These are phyloP conservation scores for Ceratobasidium sp. DNA, from an alignment of 1,284 basidiomycete genomes.

Conservation along the genomic window DNA sequence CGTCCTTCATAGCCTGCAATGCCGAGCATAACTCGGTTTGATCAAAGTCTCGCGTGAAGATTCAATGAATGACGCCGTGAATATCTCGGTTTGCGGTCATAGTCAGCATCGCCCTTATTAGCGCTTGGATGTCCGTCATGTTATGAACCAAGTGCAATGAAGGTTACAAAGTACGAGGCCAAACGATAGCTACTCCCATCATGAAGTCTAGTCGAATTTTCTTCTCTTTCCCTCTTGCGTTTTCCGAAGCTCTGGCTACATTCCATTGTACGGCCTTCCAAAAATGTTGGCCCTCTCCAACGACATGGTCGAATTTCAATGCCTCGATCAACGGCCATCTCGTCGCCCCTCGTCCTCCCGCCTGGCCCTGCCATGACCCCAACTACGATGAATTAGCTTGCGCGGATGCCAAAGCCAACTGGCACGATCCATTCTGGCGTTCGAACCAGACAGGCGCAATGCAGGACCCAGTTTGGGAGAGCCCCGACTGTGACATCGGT, in stretches of 20 bases:
- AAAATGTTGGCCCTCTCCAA: slow-evolving; percentile 23
- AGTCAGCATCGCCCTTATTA: too few species aligned
- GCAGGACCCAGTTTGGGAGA: slow-evolving; percentile 17
- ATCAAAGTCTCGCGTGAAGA: too few species aligned
- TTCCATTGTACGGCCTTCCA: slow-evolving; percentile 4
- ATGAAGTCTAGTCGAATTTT: too few species aligned
- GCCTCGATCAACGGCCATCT: slow-evolving; percentile 18
- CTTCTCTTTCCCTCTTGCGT: neutral
- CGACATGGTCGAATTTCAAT: slow-evolving; percentile 7
- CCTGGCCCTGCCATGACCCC: slow-evolving; percentile 32
- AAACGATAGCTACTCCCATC: too few species aligned
- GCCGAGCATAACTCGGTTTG: too few species aligned
- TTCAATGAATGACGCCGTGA: too few species aligned
- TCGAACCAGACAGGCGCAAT: slow-evolving; percentile 37
- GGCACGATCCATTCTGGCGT: slow-evolving; percentile 41
- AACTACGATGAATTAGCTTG: slow-evolving; percentile 36
- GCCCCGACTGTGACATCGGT: neutral
- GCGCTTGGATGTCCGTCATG: too few species aligned
- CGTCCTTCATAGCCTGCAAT: too few species aligned
- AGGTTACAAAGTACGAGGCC: too few species aligned
- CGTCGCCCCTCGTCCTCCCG: slow-evolving; percentile 26
- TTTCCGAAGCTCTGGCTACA: neutral
- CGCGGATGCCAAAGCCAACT: slow-evolving; percentile 29
- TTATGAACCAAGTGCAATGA: too few species aligned
- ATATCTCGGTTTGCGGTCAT: too few species aligned